These are phyloP conservation scores for Calonectria henricotiae DNA, from an alignment of 2,329 filamentous ascomycete genomes.

Conservation along the genomic window DNA sequence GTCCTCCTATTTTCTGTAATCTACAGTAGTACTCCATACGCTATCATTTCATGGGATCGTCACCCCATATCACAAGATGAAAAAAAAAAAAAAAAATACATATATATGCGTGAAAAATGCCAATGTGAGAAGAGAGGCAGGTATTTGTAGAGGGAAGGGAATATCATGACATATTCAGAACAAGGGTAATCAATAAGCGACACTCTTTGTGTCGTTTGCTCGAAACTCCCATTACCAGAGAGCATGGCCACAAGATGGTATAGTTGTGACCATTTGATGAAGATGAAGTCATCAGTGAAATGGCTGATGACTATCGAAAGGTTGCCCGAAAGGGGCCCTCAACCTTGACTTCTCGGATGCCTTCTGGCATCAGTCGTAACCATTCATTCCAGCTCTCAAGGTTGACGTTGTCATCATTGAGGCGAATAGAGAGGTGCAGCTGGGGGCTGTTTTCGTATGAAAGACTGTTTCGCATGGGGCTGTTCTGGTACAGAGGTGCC, in stretches of 20 bases:
- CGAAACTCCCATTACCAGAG: not conserved
- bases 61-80: slow-evolving; percentile 43
- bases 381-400: slow-evolving; percentile 73
- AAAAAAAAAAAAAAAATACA: slow-evolving; percentile 32
- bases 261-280: not conserved
- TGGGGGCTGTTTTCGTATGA: slow-evolving; percentile 65
- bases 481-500: slow-evolving; percentile 65
- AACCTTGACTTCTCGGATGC: slow-evolving; percentile 70
- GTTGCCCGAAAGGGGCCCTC: slow-evolving; percentile 65
- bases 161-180: slow-evolving; percentile 29
- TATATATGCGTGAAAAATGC: slow-evolving; percentile 37
- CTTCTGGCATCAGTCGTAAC: slow-evolving; percentile 73
- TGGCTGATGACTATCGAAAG: slow-evolving; percentile 43
- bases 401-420: slow-evolving; percentile 69
- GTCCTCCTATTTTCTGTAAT: slow-evolving; percentile 43
- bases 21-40: slow-evolving; percentile 46
- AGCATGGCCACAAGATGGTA: not conserved
- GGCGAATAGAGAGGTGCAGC: slow-evolving; percentile 67
- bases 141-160: slow-evolving; percentile 19
- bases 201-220: not conserved
- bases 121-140: slow-evolving; percentile 39
- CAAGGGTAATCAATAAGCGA: not conserved
- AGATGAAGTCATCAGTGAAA: not conserved
- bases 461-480: slow-evolving; percentile 58
- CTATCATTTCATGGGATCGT: slow-evolving; percentile 49